Evolutionary conservation across 179 eudicot genomes (phyloP).

Genomic region (Spergularia azorica): DNA sequence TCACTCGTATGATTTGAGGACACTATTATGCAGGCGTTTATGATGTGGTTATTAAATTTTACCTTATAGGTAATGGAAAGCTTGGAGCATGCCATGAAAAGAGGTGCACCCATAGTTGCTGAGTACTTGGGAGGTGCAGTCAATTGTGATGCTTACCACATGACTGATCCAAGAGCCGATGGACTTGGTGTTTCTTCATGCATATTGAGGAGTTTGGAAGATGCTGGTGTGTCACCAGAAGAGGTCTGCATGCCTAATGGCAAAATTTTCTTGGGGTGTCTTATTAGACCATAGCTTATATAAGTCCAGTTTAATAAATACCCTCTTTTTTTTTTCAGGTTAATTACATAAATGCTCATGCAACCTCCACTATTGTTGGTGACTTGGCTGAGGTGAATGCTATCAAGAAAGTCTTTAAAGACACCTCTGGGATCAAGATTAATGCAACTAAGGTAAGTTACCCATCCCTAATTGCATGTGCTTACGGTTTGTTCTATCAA

Average conservation of each 20-base stretch:
- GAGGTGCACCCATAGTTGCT: conserved; percentile 81
- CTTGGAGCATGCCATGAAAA: conserved; percentile 89
- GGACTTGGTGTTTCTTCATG: conserved; percentile 91
- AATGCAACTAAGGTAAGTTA: conserved; percentile 75
- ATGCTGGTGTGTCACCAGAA: conserved; percentile 96
- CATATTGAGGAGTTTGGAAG: conserved; percentile 62
- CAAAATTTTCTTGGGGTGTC: background rate
- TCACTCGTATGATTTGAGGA: background rate
- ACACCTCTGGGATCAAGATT: conserved; percentile 80
- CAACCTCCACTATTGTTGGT: conserved; percentile 89
- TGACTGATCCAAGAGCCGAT: conserved; percentile 90
- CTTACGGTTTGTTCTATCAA: background rate
- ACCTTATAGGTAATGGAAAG: conserved; percentile 78
- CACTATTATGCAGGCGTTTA: background rate
- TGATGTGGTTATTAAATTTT: background rate
- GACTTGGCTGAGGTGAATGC: conserved; percentile 97
- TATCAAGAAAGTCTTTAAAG: conserved; percentile 83
- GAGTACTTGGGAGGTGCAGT: conserved; percentile 92
- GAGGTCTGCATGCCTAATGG: conserved; percentile 51
- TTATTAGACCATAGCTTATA: background rate
- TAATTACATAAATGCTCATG: conserved; percentile 95
- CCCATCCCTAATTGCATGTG: background rate
- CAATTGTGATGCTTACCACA: conserved; percentile 92
- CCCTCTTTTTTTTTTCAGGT: conserved; percentile 58
- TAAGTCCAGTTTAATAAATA: background rate